phyloP scores from a whole-genome alignment of 73 alveolate genomes.

The Blepharisma japonicum region DNA sequence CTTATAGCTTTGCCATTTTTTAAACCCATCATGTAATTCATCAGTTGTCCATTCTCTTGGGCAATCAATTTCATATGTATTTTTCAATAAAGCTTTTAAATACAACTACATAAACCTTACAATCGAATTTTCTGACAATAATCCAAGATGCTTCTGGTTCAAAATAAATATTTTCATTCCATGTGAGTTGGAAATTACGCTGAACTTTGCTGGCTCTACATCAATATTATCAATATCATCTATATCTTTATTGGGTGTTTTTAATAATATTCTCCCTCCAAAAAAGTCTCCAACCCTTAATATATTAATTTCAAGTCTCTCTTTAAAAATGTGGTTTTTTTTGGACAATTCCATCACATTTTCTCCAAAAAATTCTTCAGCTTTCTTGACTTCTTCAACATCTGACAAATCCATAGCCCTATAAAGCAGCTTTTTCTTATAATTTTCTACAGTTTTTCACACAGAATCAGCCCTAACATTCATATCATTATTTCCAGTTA shows the following conservation, averaged over 20 bases:
- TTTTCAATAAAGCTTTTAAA: not conserved
- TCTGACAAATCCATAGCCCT: not conserved
- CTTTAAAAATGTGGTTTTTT: not conserved
- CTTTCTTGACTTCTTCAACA: not conserved
- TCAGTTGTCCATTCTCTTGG: not conserved
- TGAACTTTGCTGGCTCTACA: conserved; percentile 12
- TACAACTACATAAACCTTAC: not conserved
- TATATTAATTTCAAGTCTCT: not conserved
- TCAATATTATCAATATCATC: too few species aligned
- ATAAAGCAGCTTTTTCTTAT: not conserved
- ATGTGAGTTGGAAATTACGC: not conserved
- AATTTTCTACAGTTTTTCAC: not conserved
- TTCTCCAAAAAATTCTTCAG: not conserved
- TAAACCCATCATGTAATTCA: not conserved
- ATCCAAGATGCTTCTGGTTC: not conserved
- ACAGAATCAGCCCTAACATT: not conserved
- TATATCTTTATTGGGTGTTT: not conserved
- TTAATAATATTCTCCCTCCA: not conserved
- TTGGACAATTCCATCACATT: not conserved
- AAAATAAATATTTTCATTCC: not conserved
- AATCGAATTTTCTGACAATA: not conserved
- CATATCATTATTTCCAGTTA: not conserved
- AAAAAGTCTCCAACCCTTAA: conserved; percentile 17
- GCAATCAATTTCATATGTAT: conserved; percentile 2
- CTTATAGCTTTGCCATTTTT: conserved; percentile 20